Evolutionary conservation across 1,284 basidiomycete species (phyloP).

Genomic region (Psilocybe mexicana): DNA sequence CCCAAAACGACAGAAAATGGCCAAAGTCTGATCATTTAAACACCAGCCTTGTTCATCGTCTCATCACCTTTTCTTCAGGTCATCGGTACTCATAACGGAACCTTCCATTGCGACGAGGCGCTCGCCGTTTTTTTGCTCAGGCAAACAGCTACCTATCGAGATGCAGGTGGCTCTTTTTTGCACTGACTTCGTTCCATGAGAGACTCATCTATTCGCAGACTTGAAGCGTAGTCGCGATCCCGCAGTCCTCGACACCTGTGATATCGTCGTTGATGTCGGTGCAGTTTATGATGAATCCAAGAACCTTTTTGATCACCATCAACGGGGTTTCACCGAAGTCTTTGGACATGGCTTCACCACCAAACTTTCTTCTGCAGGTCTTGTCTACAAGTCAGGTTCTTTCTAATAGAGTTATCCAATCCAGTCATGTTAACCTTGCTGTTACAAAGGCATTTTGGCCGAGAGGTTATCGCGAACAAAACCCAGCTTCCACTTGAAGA

Average conservation of each 20-base stretch:
- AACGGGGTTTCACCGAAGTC: conserved; percentile 88
- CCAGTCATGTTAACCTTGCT: background rate
- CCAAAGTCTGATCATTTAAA: conserved; percentile 21
- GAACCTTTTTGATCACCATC: conserved; percentile 94
- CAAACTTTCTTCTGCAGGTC: conserved; percentile 91
- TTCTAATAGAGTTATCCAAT: background rate
- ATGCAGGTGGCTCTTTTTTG: conserved; percentile 56
- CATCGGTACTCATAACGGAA: conserved; percentile 94
- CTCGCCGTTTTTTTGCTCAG: conserved; percentile 91
- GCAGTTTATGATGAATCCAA: conserved; percentile 84
- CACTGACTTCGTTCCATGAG: background rate
- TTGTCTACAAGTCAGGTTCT: conserved; percentile 86
- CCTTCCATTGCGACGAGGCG: conserved; percentile 97
- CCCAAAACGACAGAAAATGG: conserved; percentile 52
- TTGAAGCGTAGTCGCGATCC: conserved; percentile 85
- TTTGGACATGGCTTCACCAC: conserved; percentile 87
- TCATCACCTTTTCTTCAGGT: conserved; percentile 38
- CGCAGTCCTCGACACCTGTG: conserved; percentile 76
- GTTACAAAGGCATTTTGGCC: conserved; percentile 83
- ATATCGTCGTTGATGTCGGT: conserved; percentile 98
- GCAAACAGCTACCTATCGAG: conserved; percentile 74
- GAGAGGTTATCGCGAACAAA: conserved; percentile 78
- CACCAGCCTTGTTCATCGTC: background rate
- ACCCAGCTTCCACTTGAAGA: conserved; percentile 56
- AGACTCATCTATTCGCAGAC: conserved; percentile 41